Base-by-base conservation (phyloP, 75 land plant genomes). In the Ceratopteris richardii region DNA sequence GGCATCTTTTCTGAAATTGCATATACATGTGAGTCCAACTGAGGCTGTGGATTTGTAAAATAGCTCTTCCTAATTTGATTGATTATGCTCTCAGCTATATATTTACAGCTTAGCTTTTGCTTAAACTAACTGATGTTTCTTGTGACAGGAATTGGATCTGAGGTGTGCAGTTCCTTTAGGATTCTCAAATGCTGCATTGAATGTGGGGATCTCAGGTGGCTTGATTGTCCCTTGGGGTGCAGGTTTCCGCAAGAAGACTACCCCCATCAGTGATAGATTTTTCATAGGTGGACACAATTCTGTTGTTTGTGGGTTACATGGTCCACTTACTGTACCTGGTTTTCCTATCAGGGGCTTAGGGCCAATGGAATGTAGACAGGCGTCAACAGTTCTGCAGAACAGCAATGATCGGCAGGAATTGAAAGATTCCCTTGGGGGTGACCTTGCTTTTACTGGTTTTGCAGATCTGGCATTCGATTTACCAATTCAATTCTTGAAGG, bases 381-480 rank as follows among this genome's bases (percentile, higher is more conserved):
- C 60, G 14, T 48, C 37, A 19, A 19, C 29, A 0, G 23, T 28
- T 10, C 23, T 19, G 17, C 24, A 43, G 27, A 43, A 60, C 16
- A 28, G 24, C 17, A 56, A 36, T 36, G 52, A 28, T 2, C 66
- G 40, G 6, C 66, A 55, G 27, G 60, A 18, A 46, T 19, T 29
- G 54, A 72, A 80, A 68, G 98, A 94, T 71, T 61, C 62, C 43
- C 50, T 90, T 44, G 98, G 98, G 44, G 98, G 98, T 37, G 96
- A 94, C 69, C 54, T 90, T 51, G 91, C 96, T 27, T 71, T 84
- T 21, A 81, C 88, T 44, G 83, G 76, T 29, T 90, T 94, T 73
- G 96, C 86, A 29, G 98, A 94, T 61, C 67, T 94, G 17, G 85
- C 98, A 17, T 89, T 94, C 71, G 98, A 94, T 73, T 73, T 94